Base-by-base conservation (phyloP, 768 basidiomycete genomes). In the Naganishia vishniacii region DNA sequence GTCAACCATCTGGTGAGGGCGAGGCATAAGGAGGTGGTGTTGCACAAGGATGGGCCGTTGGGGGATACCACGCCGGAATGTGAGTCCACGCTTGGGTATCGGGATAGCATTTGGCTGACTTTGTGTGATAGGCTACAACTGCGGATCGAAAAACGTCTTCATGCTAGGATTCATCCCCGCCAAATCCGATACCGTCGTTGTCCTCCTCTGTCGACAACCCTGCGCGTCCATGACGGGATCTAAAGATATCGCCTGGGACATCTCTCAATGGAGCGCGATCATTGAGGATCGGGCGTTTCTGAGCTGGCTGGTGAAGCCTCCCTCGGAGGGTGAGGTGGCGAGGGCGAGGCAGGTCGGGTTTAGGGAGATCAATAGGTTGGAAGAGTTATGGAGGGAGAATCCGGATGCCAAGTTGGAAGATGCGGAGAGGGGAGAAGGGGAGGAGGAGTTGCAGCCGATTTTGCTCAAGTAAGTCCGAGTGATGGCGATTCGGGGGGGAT, bases 111-210 rank as follows among this genome's bases (percentile, higher is more conserved):
- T n/a, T n/a, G n/a, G n/a, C n/a, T n/a, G n/a, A n/a, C n/a, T n/a
- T n/a, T n/a, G n/a, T n/a, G n/a, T n/a, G 5, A 13, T 41, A 76
- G 75, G 75, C 77, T 99, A 99, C 81, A 93, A 92, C 73, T 99
- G 95, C 73, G 95, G 95, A 16, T 93, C 89, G 81, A 97, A 95
- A 80, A 99, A 99, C 73, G 95, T 98, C 13, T 99, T 99, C 74
- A 92, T 97, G 89, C 84, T 99, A 18, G 95, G 95, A 3, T 99
- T 99, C 73, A 99, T 99, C 71, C 95, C 95, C 2, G 95, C 95
- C 20, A 99, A 99, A 80, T 91, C 89, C 73, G 95, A 99, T 73
- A 98, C 95, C 4, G 95, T 99, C 41, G 95, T 99, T 37, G 94
- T 99, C 34, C 81, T 99, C 18, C 83, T 99, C 18, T 99, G 93